phyloP scores from a whole-genome alignment of 345 rosid genomes.

The Diplotaxis tenuifolia region DNA sequence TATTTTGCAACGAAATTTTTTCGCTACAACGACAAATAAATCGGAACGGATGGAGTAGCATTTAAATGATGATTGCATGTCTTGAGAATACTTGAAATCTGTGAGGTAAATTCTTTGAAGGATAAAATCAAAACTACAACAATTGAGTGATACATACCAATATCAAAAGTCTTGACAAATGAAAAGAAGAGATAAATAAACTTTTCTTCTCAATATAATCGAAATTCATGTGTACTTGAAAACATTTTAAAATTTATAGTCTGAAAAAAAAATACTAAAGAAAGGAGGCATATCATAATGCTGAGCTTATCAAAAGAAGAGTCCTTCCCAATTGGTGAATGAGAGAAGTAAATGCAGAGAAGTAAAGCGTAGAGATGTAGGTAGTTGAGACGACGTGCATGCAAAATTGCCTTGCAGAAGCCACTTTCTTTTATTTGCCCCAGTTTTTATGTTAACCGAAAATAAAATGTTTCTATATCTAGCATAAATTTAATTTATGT shows the following conservation, averaged over 20 bases:
- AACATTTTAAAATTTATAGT: neutral
- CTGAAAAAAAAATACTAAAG: neutral
- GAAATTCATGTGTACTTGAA: neutral
- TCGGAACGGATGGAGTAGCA: too few relatives aligned
- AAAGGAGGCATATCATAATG: neutral
- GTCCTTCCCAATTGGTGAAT: constrained; percentile 8
- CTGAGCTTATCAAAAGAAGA: constrained; percentile 16
- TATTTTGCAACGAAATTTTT: too few relatives aligned
- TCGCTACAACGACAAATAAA: too few relatives aligned
- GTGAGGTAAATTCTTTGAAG: neutral
- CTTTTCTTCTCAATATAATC: neutral
- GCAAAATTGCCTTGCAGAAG: constrained; percentile 15
- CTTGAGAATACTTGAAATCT: neutral
- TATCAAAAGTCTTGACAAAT: neutral
- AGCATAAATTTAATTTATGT: neutral
- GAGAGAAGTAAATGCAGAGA: constrained; percentile 13
- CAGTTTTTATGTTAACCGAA: neutral
- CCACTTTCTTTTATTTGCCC: constrained; percentile 4
- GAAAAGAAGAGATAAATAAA: neutral
- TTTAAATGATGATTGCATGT: neutral
- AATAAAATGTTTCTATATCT: neutral
- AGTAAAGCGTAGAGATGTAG: neutral
- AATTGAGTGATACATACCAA: neutral
- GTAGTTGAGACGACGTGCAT: constrained; percentile 15
- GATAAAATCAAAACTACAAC: neutral